Percentiles rank a stretch among this genome's conserved stretches.
Conservation (phyloP, 495 filamentous ascomycete species). For the Penicillium paxilli region DNA sequence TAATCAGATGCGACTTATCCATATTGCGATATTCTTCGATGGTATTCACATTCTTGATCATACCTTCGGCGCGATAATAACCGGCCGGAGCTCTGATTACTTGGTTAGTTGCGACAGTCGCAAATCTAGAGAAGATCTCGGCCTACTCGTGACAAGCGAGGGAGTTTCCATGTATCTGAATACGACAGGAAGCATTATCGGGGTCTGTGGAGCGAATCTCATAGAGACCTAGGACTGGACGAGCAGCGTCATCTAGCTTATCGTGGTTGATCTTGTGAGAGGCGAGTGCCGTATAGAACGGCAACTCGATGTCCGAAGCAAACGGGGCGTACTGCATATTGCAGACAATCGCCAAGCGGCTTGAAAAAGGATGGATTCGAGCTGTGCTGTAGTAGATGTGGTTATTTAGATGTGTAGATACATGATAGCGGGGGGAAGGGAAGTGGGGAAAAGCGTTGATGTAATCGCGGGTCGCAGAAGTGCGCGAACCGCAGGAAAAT, state of each 20-base stretch:
- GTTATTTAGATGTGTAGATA: neutral
- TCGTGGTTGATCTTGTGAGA: constrained; percentile 93
- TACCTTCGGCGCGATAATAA: constrained; percentile 82
- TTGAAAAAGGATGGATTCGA: neutral
- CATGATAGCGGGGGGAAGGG: neutral
- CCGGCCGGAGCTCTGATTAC: constrained; percentile 64
- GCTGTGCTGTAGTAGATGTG: neutral
- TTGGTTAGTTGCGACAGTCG: constrained; percentile 8
- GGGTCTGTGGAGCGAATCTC: constrained; percentile 70
- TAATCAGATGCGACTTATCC: constrained; percentile 71
- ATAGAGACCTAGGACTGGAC: constrained; percentile 84
- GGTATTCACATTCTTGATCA: constrained; percentile 95
- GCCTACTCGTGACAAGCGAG: constrained; percentile 79
- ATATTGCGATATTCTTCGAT: constrained; percentile 85
- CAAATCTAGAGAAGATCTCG: neutral
- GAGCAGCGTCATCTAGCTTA: constrained; percentile 89
- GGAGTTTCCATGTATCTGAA: constrained; percentile 87
- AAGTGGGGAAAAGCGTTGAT: constrained; percentile 11
- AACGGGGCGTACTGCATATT: constrained; percentile 74
- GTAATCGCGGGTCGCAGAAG: constrained; percentile 4
- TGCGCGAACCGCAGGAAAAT: constrained; percentile 8
- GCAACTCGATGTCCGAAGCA: constrained; percentile 89
- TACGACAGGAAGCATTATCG: constrained; percentile 70
- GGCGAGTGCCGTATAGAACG: constrained; percentile 88
- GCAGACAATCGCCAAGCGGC: neutral